Conservation (phyloP, 768 basidiomycete genomes). For the Russula olivacea region DNA sequence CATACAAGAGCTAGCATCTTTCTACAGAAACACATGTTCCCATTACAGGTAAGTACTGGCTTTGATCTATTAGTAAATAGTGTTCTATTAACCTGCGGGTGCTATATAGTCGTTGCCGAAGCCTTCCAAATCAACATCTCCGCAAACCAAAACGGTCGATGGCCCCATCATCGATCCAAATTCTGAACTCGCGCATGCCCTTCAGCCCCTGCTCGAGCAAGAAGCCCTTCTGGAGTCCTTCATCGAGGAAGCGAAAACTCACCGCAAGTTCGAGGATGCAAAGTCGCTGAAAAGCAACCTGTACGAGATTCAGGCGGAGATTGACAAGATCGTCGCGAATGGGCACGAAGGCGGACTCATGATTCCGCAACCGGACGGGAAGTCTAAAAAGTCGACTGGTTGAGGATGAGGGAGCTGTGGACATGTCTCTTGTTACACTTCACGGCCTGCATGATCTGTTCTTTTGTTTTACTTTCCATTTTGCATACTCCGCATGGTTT, state of each 20-base stretch:
- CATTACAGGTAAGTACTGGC: conserved; percentile 55
- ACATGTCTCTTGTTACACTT: conserved; percentile 5
- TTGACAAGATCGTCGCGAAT: conserved; percentile 55
- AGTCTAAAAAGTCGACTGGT: conserved; percentile 6
- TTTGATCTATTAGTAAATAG: not conserved
- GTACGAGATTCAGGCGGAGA: conserved; percentile 78
- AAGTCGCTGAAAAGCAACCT: conserved; percentile 76
- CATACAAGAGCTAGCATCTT: conserved; percentile 70
- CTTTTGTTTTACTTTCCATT: conserved; percentile 14
- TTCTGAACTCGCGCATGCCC: conserved; percentile 58
- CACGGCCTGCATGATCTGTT: conserved; percentile 3
- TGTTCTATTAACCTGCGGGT: not conserved
- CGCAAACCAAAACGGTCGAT: conserved; percentile 25
- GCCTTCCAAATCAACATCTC: conserved; percentile 35
- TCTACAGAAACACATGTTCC: conserved; percentile 86
- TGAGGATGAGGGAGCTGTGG: conserved; percentile 1
- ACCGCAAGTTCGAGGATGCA: conserved; percentile 94
- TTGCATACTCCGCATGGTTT: conserved; percentile 13
- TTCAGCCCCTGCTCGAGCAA: conserved; percentile 91
- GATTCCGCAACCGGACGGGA: conserved; percentile 2
- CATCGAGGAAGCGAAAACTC: conserved; percentile 82
- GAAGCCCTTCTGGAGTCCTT: conserved; percentile 88
- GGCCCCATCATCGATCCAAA: conserved; percentile 48
- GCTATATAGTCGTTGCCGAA: conserved; percentile 42
- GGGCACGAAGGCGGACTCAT: conserved; percentile 25